Evolutionary conservation across 2,329 filamentous ascomycete genomes (phyloP).

Genomic region (Aspergillus hiratsukae): DNA sequence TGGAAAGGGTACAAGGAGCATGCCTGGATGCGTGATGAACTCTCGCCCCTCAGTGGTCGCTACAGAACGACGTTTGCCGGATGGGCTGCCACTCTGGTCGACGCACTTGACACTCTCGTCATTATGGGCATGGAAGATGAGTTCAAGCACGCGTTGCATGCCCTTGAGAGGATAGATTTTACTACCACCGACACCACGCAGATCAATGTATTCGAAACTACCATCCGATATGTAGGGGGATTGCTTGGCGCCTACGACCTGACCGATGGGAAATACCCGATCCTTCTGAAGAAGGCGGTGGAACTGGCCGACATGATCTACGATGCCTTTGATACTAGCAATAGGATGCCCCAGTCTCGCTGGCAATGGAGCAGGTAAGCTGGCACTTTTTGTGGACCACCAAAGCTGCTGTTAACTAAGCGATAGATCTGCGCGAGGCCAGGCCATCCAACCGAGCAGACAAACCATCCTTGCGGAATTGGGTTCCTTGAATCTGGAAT

Average conservation of each 20-base stretch:
- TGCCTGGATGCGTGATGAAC: constrained; percentile 84
- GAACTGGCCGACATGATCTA: constrained; percentile 78
- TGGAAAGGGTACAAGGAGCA: constrained; percentile 79
- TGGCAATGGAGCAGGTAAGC: constrained; percentile 68
- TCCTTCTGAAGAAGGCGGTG: constrained; percentile 72
- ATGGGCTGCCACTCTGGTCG: constrained; percentile 84
- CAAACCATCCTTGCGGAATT: constrained; percentile 66
- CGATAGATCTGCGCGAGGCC: constrained; percentile 25
- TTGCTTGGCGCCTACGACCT: constrained; percentile 82
- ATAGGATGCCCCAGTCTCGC: constrained; percentile 81
- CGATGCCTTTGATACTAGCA: constrained; percentile 83
- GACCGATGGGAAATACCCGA: constrained; percentile 64
- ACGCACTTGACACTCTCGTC: constrained; percentile 76
- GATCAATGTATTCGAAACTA: constrained; percentile 88
- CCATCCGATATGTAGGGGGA: constrained; percentile 86
- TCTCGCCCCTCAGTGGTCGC: constrained; percentile 65
- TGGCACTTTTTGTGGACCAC: neutral
- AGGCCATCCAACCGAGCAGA: constrained; percentile 47
- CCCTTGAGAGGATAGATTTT: constrained; percentile 73
- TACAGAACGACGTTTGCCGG: constrained; percentile 82
- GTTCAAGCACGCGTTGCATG: constrained; percentile 71
- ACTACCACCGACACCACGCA: constrained; percentile 62
- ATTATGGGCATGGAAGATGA: constrained; percentile 76
- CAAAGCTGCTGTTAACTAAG: constrained; percentile 3
- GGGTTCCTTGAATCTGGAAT: constrained; percentile 81